These are phyloP conservation scores for Metschnikowia lunata DNA, from an alignment of 805 yeast species.

Conservation along the genomic window DNA sequence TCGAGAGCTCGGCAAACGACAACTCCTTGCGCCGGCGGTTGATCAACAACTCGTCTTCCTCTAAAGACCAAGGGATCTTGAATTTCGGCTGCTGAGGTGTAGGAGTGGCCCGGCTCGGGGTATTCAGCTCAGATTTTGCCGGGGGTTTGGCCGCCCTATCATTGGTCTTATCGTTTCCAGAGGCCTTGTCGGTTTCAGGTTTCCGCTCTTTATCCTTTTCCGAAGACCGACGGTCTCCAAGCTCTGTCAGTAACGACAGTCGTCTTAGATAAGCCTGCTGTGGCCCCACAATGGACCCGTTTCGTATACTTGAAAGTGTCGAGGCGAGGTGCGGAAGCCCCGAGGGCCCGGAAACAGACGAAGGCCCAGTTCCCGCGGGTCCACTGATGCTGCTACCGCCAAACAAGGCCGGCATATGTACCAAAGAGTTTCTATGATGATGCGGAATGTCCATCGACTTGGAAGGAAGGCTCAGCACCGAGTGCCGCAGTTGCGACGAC, in stretches of 20 bases:
- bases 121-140: conserved; percentile 7
- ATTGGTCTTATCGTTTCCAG: no score
- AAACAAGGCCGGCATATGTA: conserved; percentile 40
- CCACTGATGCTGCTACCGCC: conserved; percentile 42
- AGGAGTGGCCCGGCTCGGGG: conserved; percentile 5
- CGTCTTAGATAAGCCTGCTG: conserved; percentile 16
- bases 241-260: conserved; percentile 16
- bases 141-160: no score
- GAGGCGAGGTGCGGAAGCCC: conserved; percentile 30
- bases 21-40: conserved; percentile 54
- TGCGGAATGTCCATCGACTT: conserved; percentile 46
- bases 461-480: conserved; percentile 40
- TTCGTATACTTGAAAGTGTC: conserved; percentile 37
- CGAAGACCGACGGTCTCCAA: conserved; percentile 9
- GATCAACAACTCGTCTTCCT: conserved; percentile 67
- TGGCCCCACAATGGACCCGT: conserved; percentile 34
- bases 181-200: conserved; percentile 1
- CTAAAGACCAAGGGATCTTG: conserved; percentile 48
- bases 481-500: conserved; percentile 30
- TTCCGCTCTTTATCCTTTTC: conserved; percentile 7
- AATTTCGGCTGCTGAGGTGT: conserved; percentile 18
- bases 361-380: conserved; percentile 30
- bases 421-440: conserved; percentile 40
- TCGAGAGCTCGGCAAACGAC: conserved; percentile 66
- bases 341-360: conserved; percentile 35